Evolutionary conservation across 345 rosid genomes (phyloP).

Genomic region (Euphorbia lathyris): DNA sequence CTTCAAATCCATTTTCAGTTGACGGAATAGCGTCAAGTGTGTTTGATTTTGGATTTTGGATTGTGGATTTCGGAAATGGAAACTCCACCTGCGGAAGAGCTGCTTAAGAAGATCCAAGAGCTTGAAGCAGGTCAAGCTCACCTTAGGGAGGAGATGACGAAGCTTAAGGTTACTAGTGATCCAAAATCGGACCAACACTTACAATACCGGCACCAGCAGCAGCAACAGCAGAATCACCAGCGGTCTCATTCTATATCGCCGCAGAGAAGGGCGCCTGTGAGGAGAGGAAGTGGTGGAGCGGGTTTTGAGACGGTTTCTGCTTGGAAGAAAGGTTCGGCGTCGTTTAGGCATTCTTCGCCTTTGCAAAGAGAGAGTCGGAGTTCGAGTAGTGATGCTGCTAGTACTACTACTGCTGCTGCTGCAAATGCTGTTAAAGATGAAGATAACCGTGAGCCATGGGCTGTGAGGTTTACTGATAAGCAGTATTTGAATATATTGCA

Average conservation of each 20-base stretch:
- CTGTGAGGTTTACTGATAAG: slow-evolving; percentile 53
- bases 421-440: slow-evolving; percentile 8
- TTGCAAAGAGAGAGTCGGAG: slow-evolving; percentile 70
- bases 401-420: no score
- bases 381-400: background rate
- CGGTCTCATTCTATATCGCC: slow-evolving; percentile 91
- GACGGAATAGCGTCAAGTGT: background rate
- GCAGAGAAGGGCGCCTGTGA: slow-evolving; percentile 45
- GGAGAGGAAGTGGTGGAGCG: slow-evolving; percentile 27
- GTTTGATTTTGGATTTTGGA: slow-evolving; percentile 5
- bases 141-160: slow-evolving; percentile 78
- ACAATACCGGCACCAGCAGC: slow-evolving; percentile 11
- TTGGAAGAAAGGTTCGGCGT: slow-evolving; percentile 60
- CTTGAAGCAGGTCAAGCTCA: slow-evolving; percentile 83
- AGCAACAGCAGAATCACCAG: slow-evolving; percentile 30
- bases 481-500: slow-evolving; percentile 88
- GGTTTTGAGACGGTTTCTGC: slow-evolving; percentile 21
- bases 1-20: background rate
- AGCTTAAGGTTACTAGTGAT: slow-evolving; percentile 50
- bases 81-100: slow-evolving; percentile 69
- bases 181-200: slow-evolving; percentile 17
- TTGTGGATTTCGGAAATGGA: slow-evolving; percentile 52
- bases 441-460: slow-evolving; percentile 46
- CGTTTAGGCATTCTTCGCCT: slow-evolving; percentile 80
- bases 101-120: slow-evolving; percentile 76